Evolutionary conservation across 768 basidiomycete genomes (phyloP).

Genomic region (Gymnopilus dilepis): DNA sequence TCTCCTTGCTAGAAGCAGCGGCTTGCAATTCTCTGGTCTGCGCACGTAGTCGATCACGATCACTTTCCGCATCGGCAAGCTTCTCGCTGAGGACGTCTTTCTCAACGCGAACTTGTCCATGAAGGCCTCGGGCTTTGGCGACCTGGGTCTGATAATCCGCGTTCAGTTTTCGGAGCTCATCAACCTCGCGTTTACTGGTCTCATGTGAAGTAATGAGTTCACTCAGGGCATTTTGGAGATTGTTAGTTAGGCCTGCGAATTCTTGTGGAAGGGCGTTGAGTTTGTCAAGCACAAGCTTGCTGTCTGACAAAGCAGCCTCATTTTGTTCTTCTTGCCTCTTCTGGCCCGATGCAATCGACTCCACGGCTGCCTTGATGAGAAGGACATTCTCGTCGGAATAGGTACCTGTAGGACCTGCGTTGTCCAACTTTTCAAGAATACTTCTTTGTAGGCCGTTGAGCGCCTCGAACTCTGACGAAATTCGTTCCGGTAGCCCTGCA

Average conservation of each 20-base stretch:
- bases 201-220: constrained; percentile 66
- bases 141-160: constrained; percentile 75
- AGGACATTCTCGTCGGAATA: constrained; percentile 41
- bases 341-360: constrained; percentile 56
- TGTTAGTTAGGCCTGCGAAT: constrained; percentile 55
- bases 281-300: constrained; percentile 57
- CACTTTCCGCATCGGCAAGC: constrained; percentile 59
- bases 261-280: constrained; percentile 64
- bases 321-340: constrained; percentile 51
- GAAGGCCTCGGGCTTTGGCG: constrained; percentile 75
- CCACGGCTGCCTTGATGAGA: constrained; percentile 54
- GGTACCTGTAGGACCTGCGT: constrained; percentile 25
- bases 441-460: constrained; percentile 45
- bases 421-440: constrained; percentile 37
- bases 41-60: constrained; percentile 63
- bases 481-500: constrained; percentile 50
- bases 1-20: constrained; percentile 43
- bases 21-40: constrained; percentile 63
- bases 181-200: constrained; percentile 63
- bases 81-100: constrained; percentile 77
- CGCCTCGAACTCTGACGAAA: constrained; percentile 49
- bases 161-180: constrained; percentile 72
- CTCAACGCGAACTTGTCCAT: constrained; percentile 82
- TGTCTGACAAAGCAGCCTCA: constrained; percentile 53
- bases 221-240: constrained; percentile 63